Evolutionary conservation across 1,139 yeast species (phyloP).

Genomic region (Debaryomyces nepalensis): DNA sequence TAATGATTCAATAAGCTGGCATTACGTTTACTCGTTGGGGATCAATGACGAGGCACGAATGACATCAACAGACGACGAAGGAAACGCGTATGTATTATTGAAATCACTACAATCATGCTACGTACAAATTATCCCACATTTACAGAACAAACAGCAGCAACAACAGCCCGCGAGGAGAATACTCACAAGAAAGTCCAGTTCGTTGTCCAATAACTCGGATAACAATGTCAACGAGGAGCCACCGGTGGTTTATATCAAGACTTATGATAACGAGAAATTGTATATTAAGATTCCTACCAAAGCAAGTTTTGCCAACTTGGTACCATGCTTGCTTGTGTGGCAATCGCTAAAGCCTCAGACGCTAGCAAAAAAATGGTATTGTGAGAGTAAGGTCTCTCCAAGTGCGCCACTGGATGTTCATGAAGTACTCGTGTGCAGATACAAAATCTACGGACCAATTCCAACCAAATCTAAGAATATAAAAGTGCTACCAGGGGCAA

Average conservation of each 20-base stretch:
- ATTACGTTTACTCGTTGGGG: conserved; percentile 34
- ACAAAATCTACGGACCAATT: conserved; percentile 66
- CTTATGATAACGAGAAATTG: conserved; percentile 51
- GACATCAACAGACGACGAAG: conserved; percentile 40
- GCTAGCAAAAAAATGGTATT: conserved; percentile 59
- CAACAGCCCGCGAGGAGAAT: conserved; percentile 17
- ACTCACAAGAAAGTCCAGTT: conserved; percentile 14
- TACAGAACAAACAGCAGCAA: conserved; percentile 19
- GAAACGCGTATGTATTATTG: conserved; percentile 38
- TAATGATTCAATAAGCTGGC: conserved; percentile 46
- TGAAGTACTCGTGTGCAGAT: conserved; percentile 63
- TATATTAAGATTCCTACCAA: conserved; percentile 51
- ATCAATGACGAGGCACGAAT: conserved; percentile 45
- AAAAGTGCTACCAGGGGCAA: conserved; percentile 47
- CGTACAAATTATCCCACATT: conserved; percentile 42
- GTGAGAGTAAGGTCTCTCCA: conserved; percentile 42
- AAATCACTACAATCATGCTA: conserved; percentile 47
- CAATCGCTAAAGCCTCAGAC: conserved; percentile 63
- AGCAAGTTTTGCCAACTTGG: conserved; percentile 49
- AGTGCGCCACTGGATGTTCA: conserved; percentile 35
- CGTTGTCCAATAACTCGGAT: conserved; percentile 6
- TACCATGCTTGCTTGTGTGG: conserved; percentile 66
- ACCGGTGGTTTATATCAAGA: conserved; percentile 52
- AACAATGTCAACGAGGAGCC: conserved; percentile 30
- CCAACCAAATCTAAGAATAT: conserved; percentile 50